Conservation (phyloP, 352 stramenopile genomes). For the Globisporangium barbulae region DNA sequence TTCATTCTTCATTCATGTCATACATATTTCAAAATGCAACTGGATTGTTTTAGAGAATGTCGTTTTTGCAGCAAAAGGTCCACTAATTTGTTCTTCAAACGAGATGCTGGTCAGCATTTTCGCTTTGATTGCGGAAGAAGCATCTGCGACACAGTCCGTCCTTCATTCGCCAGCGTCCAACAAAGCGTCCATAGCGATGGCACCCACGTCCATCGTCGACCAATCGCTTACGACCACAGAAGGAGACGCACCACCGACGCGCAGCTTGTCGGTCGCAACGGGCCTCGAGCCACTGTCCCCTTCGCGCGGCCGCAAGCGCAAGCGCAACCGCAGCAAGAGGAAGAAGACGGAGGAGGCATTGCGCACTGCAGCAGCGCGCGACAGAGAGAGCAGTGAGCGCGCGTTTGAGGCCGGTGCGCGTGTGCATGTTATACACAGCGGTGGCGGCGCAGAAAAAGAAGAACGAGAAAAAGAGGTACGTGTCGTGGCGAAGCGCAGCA, state of each 20-base stretch:
- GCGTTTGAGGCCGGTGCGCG: neutral
- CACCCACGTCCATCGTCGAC: neutral
- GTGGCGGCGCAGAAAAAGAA: neutral
- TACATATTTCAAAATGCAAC: too few species aligned
- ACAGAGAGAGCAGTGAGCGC: neutral
- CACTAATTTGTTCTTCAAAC: too few species aligned
- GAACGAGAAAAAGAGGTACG: neutral
- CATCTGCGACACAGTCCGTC: too few species aligned
- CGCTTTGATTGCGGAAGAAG: too few species aligned
- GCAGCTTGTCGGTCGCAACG: neutral
- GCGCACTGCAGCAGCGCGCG: neutral
- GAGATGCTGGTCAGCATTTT: too few species aligned
- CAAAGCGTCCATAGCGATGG: neutral
- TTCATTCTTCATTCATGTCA: too few species aligned
- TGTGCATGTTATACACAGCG: neutral
- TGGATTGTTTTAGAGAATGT: too few species aligned
- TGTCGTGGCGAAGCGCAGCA: neutral
- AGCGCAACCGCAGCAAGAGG: neutral
- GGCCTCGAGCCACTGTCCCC: neutral
- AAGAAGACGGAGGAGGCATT: neutral
- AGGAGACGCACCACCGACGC: neutral
- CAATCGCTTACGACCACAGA: neutral
- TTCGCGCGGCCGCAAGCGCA: constrained; percentile 1
- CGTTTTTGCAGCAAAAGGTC: too few species aligned
- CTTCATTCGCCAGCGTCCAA: too few species aligned